Percentiles rank a stretch among this genome's conserved stretches.
phyloP scores from a whole-genome alignment of 352 stramenopile genomes.

The Phytophthora pistaciae region DNA sequence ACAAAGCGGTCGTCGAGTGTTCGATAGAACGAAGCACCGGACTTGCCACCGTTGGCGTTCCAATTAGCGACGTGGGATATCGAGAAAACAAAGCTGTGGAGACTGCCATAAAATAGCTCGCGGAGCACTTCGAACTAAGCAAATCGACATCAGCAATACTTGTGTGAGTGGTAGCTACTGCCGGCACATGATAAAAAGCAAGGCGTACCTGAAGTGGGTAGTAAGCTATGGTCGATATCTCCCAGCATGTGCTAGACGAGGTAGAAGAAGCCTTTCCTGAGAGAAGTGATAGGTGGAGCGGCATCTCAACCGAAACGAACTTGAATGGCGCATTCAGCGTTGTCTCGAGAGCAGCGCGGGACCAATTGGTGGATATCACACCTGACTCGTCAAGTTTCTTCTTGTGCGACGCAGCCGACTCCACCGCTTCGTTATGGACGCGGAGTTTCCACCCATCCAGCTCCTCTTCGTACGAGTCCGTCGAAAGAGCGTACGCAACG shows the following conservation, averaged over 20 bases:
- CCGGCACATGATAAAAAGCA: background rate
- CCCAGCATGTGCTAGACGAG: constrained; percentile 57
- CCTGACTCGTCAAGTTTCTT: constrained; percentile 22
- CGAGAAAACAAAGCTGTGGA: constrained; percentile 80
- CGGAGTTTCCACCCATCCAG: constrained; percentile 69
- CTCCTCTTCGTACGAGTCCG: constrained; percentile 88
- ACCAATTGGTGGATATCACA: constrained; percentile 72
- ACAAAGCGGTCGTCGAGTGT: constrained; percentile 97
- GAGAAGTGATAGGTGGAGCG: constrained; percentile 68
- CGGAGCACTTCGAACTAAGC: constrained; percentile 93
- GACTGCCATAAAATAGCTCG: constrained; percentile 85
- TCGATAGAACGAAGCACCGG: constrained; percentile 95
- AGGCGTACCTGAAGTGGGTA: constrained; percentile 77
- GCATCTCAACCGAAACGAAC: constrained; percentile 60
- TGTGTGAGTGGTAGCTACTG: constrained; percentile 1
- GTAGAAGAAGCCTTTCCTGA: constrained; percentile 43
- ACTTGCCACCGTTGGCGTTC: constrained; percentile 97
- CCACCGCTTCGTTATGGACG: constrained; percentile 57
- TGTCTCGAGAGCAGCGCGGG: constrained; percentile 64
- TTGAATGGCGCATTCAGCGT: constrained; percentile 72
- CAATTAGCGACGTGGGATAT: constrained; percentile 88
- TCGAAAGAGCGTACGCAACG: constrained; percentile 96
- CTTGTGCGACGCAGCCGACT: constrained; percentile 34
- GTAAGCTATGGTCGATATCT: constrained; percentile 80
- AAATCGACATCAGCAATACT: constrained; percentile 9